A percentile compares a stretch with the other conserved stretches of the same genome.
These are phyloP conservation scores for Geranium rotundifolium DNA, from an alignment of 345 rosid species.

Conservation along the genomic window DNA sequence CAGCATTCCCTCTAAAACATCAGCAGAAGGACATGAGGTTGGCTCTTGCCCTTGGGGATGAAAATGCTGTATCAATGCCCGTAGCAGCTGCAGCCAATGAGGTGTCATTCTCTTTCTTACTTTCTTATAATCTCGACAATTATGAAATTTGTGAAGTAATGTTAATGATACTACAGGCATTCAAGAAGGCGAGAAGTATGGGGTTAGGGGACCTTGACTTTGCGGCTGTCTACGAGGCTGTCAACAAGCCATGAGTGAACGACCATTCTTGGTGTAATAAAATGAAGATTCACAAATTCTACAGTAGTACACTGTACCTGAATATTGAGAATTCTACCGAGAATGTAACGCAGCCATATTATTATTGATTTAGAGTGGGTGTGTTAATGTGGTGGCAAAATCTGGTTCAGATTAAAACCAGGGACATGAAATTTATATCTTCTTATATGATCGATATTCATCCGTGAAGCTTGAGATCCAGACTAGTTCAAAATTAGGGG, in stretches of 20 bases:
- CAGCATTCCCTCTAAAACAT: constrained; percentile 85
- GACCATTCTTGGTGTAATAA: constrained; percentile 4
- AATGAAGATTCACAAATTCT: too few species aligned
- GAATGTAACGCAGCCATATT: too few species aligned
- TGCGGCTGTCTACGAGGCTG: constrained; percentile 70
- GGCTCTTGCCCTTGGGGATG: constrained; percentile 97
- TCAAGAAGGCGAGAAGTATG: constrained; percentile 84
- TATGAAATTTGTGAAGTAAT: too few species aligned
- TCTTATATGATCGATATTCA: too few species aligned
- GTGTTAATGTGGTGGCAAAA: too few species aligned
- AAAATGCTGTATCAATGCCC: constrained; percentile 80
- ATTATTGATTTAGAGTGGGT: too few species aligned
- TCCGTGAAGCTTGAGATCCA: too few species aligned
- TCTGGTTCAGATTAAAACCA: too few species aligned
- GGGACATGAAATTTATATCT: too few species aligned
- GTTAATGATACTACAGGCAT: constrained; percentile 35
- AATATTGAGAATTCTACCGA: too few species aligned
- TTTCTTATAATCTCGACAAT: background rate
- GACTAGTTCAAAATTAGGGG: too few species aligned
- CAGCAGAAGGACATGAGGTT: constrained; percentile 91
- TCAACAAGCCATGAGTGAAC: constrained; percentile 33
- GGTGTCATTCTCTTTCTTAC: constrained; percentile 21
- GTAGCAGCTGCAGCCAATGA: constrained; percentile 91
- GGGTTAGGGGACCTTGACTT: constrained; percentile 81
- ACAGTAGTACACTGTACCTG: too few species aligned